Evolutionary conservation across 441 rosid species (phyloP).

Genomic region (Eruca vesicaria): DNA sequence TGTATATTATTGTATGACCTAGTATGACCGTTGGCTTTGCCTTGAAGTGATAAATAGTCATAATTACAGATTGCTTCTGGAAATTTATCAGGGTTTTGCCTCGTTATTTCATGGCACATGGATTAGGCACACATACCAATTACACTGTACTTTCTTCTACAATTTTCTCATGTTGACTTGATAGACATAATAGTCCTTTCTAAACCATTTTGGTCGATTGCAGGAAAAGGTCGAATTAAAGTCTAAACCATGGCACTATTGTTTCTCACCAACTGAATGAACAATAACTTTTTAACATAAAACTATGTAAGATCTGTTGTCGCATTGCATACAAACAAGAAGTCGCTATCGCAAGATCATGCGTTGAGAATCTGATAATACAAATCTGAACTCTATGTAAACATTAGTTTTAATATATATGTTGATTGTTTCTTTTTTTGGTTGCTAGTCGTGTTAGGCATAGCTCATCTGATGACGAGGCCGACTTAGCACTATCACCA

Average conservation of each 20-base stretch:
- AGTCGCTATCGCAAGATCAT: background rate
- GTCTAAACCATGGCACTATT: no score
- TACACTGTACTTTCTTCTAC: background rate
- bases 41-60: constrained; percentile 13
- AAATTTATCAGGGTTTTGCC: constrained; percentile 4
- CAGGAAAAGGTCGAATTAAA: background rate
- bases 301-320: background rate
- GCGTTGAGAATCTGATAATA: background rate
- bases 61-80: constrained; percentile 12
- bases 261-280: background rate
- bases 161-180: constrained; percentile 19
- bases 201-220: background rate
- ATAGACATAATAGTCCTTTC: background rate
- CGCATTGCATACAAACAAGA: background rate
- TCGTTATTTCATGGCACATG: constrained; percentile 11
- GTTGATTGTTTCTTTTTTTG: no score
- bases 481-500: no score
- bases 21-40: background rate
- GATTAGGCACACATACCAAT: background rate
- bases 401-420: no score
- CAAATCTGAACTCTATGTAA: background rate
- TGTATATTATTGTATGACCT: background rate
- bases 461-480: no score
- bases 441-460: no score
- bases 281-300: background rate